A percentile compares a stretch with the other conserved stretches of the same genome.
Conservation (phyloP, 1,284 basidiomycete species). For the Pseudozyma tsukubaensis region DNA sequence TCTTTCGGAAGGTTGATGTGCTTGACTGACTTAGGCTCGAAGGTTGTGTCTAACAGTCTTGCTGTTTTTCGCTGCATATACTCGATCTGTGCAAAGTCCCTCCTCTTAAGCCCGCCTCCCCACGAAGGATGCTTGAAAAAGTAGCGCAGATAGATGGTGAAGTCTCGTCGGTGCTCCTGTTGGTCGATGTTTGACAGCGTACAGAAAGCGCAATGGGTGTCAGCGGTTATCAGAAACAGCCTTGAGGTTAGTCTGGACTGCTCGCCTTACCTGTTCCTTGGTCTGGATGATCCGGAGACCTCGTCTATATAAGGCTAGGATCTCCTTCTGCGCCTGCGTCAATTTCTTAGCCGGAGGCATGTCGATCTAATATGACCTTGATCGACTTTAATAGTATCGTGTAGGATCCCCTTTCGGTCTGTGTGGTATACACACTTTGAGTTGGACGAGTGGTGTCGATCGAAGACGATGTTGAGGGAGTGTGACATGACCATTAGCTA, state of each 20-base stretch:
- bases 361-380: background rate
- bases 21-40: constrained; percentile 57
- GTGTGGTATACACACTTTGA: too few species aligned
- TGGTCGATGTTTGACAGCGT: background rate
- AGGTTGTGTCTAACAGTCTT: constrained; percentile 59
- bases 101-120: constrained; percentile 58
- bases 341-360: constrained; percentile 41
- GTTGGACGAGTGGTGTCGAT: too few species aligned
- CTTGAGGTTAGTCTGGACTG: background rate
- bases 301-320: constrained; percentile 59
- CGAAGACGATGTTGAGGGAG: background rate
- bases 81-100: constrained; percentile 66
- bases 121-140: constrained; percentile 64
- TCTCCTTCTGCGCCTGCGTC: constrained; percentile 56
- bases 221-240: background rate
- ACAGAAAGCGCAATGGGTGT: background rate
- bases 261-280: constrained; percentile 57
- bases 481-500: constrained; percentile 8
- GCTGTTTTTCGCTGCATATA: constrained; percentile 63
- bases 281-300: constrained; percentile 59
- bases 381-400: background rate
- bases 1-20: constrained; percentile 55
- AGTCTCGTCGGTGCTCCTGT: constrained; percentile 59
- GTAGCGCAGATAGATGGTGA: constrained; percentile 66
- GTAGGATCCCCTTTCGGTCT: too few species aligned